Evolutionary conservation across 345 rosid genomes (phyloP).

Genomic region (Citrus trifoliata): DNA sequence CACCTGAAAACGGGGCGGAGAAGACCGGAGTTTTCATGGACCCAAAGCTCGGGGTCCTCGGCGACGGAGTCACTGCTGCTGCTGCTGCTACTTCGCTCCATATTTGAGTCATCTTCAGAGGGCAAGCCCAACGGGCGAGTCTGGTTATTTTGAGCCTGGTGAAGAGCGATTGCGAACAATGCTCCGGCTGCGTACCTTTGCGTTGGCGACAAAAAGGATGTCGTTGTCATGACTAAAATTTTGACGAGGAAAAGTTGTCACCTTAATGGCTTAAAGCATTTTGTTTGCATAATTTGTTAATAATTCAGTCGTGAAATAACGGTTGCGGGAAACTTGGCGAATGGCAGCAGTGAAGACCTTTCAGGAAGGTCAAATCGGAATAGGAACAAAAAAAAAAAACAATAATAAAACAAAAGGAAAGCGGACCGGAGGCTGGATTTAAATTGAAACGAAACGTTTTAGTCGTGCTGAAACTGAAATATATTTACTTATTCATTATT

Average conservation of each 20-base stretch:
- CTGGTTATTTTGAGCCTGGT: constrained; percentile 91
- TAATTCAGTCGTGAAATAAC: not conserved
- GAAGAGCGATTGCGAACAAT: constrained; percentile 70
- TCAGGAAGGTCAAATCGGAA: no score
- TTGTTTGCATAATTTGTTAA: not conserved
- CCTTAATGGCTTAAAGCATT: no score
- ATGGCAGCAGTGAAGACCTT: not conserved
- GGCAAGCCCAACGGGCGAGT: constrained; percentile 59
- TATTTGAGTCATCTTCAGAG: constrained; percentile 23
- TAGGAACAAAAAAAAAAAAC: no score
- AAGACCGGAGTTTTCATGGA: constrained; percentile 64
- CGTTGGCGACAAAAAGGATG: constrained; percentile 57
- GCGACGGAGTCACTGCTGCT: constrained; percentile 74
- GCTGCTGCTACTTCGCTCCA: constrained; percentile 48
- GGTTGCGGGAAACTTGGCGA: not conserved
- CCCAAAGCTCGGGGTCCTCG: constrained; percentile 82
- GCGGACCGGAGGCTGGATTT: no score
- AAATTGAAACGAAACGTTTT: no score
- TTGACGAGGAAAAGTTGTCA: not conserved
- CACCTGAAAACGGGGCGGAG: constrained; percentile 91
- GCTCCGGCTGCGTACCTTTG: constrained; percentile 84
- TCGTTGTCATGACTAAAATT: constrained; percentile 14
- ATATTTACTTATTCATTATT: no score
- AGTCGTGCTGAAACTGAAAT: no score
- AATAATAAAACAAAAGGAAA: no score